Evolutionary conservation across 1,284 basidiomycete species (phyloP).

Genomic region (Naganishia cerealis): DNA sequence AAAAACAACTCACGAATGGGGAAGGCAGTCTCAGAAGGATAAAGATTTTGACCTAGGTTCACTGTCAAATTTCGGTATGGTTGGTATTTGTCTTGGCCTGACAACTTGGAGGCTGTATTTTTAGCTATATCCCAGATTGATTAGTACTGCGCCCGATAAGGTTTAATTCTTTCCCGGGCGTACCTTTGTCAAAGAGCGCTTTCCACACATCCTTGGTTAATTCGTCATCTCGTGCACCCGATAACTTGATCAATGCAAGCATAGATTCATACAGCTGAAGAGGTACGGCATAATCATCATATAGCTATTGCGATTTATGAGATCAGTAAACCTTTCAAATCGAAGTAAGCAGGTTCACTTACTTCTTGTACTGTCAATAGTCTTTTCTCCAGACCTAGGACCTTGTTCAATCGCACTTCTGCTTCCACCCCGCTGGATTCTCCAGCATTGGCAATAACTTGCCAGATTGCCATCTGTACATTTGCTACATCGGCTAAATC

Average conservation of each 20-base stretch:
- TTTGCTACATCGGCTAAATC: conserved; percentile 96
- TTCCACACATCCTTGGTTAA: conserved; percentile 85
- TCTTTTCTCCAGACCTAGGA: conserved; percentile 43
- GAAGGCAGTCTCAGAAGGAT: conserved; percentile 86
- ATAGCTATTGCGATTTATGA: conserved; percentile 63
- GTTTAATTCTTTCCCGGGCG: conserved; percentile 42
- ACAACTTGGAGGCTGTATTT: conserved; percentile 11
- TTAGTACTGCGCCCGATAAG: not conserved
- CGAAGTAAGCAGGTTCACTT: conserved; percentile 31
- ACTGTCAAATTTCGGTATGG: conserved; percentile 65
- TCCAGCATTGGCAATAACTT: conserved; percentile 51
- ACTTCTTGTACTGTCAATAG: conserved; percentile 55
- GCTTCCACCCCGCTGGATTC: conserved; percentile 47
- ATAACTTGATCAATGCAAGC: conserved; percentile 86
- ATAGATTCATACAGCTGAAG: conserved; percentile 81
- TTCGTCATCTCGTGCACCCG: conserved; percentile 82
- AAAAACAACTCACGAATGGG: conserved; percentile 54
- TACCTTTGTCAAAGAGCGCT: conserved; percentile 76
- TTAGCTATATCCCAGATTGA: conserved; percentile 1
- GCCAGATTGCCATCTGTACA: conserved; percentile 81
- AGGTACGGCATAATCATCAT: conserved; percentile 81
- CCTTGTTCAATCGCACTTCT: conserved; percentile 37
- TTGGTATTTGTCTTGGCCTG: conserved; percentile 20
- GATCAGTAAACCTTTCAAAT: not conserved
- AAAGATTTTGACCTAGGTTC: conserved; percentile 76